Evolutionary conservation across 805 yeast genomes (phyloP).

Genomic region (Cyberlindnera euphorbiiphila): DNA sequence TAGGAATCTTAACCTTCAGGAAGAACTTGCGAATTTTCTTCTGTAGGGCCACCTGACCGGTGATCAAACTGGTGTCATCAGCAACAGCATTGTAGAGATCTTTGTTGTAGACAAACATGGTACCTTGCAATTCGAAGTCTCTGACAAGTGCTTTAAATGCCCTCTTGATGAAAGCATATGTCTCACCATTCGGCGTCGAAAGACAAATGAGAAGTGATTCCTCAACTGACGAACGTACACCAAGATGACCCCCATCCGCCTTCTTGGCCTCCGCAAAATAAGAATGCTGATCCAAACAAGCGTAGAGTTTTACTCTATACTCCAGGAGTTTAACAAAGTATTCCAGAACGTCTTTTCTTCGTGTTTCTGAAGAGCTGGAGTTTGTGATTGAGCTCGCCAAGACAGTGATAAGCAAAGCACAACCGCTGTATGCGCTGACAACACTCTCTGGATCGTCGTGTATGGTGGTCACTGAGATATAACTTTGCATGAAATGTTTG

Average conservation of each 20-base stretch:
- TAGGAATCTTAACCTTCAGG: constrained; percentile 27
- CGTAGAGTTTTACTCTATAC: constrained; percentile 31
- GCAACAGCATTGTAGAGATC: constrained; percentile 42
- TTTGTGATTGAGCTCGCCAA: constrained; percentile 35
- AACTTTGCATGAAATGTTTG: constrained; percentile 33
- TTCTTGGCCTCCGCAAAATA: constrained; percentile 22
- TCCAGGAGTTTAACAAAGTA: constrained; percentile 39
- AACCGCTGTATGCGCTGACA: constrained; percentile 36
- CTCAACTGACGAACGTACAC: constrained; percentile 41
- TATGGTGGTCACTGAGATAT: constrained; percentile 30
- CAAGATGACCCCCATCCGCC: constrained; percentile 25
- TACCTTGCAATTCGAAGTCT: constrained; percentile 19
- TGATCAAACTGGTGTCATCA: constrained; percentile 52
- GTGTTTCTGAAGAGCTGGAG: constrained; percentile 27
- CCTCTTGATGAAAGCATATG: constrained; percentile 44
- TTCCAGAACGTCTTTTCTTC: constrained; percentile 35
- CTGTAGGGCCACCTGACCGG: constrained; percentile 72
- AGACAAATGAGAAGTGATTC: constrained; percentile 48
- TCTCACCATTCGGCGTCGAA: constrained; percentile 47
- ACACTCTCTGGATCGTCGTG: constrained; percentile 28
- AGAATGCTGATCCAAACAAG: constrained; percentile 26
- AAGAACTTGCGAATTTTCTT: constrained; percentile 51
- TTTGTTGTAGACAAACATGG: constrained; percentile 26
- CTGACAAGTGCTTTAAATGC: constrained; percentile 31
- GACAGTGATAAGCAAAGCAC: constrained; percentile 34